A percentile compares a stretch with the other conserved stretches of the same genome.
Evolutionary conservation across 495 filamentous ascomycete genomes (phyloP).

Genomic region (Trichoderma parareesei): DNA sequence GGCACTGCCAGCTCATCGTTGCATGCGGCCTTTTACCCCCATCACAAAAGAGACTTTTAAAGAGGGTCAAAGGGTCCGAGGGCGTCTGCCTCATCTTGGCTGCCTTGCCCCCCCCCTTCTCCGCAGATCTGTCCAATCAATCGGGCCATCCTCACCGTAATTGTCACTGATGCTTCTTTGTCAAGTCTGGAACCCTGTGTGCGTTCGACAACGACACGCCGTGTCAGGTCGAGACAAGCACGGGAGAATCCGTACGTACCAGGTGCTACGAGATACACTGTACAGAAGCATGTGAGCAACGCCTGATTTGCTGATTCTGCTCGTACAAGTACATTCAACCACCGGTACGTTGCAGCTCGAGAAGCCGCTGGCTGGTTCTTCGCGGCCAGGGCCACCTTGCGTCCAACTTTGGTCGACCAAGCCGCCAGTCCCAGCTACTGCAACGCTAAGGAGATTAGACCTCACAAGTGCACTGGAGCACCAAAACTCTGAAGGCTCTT

Average conservation of each 20-base stretch:
- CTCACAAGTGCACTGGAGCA: neutral
- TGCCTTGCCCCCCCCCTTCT: constrained; percentile 31
- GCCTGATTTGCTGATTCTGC: too few species aligned
- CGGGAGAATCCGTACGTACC: neutral
- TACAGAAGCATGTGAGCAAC: constrained; percentile 3
- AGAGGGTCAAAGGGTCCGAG: constrained; percentile 9
- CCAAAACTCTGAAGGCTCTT: neutral
- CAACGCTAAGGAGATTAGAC: constrained; percentile 6
- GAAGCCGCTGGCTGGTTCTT: neutral
- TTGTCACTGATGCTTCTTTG: neutral
- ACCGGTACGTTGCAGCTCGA: neutral
- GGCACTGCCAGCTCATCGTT: constrained; percentile 82
- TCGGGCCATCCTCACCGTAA: constrained; percentile 11
- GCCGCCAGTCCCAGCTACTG: constrained; percentile 2
- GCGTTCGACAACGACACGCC: neutral
- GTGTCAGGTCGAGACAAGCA: neutral
- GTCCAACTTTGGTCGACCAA: constrained; percentile 1
- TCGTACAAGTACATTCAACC: too few species aligned
- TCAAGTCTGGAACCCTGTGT: constrained; percentile 8
- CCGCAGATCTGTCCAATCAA: constrained; percentile 26
- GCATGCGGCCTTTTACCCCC: constrained; percentile 40
- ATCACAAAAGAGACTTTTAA: neutral
- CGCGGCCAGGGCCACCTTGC: neutral
- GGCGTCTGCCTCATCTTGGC: constrained; percentile 44
- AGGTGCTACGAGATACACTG: neutral